Evolutionary conservation across 2,329 filamentous ascomycete species (phyloP).

Genomic region (Bipolaris bicolor): DNA sequence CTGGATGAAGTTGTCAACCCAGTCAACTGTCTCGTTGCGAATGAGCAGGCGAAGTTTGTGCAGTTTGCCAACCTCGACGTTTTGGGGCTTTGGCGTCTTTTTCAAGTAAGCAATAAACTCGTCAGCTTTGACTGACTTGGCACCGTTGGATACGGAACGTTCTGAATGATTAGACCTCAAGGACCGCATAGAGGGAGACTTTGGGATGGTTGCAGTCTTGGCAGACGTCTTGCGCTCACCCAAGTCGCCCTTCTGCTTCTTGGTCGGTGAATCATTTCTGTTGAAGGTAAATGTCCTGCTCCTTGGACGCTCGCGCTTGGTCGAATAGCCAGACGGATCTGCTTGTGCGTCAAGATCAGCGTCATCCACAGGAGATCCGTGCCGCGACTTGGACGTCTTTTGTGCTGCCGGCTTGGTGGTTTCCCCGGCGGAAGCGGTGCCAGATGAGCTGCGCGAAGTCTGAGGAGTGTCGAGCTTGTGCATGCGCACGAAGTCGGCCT

Average conservation of each 20-base stretch:
- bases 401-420: constrained; percentile 54
- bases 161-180: constrained; percentile 62
- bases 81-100: constrained; percentile 79
- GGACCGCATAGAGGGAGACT: constrained; percentile 65
- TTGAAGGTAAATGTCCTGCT: constrained; percentile 82
- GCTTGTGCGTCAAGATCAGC: constrained; percentile 11
- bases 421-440: constrained; percentile 46
- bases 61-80: constrained; percentile 90
- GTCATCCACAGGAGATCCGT: constrained; percentile 37
- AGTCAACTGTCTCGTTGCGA: constrained; percentile 92
- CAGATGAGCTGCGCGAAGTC: constrained; percentile 56
- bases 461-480: constrained; percentile 70
- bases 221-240: constrained; percentile 59
- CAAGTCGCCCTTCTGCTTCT: constrained; percentile 73
- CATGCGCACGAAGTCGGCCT: constrained; percentile 92
- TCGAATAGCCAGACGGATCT: constrained; percentile 33
- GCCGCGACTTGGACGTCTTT: constrained; percentile 44
- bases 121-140: constrained; percentile 74
- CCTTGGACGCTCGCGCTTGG: constrained; percentile 60
- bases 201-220: constrained; percentile 73
- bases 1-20: constrained; percentile 91
- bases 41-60: constrained; percentile 90
- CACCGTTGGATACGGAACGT: constrained; percentile 70
- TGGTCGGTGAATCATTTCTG: constrained; percentile 73
- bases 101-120: constrained; percentile 88